Evolutionary conservation across 2,329 filamentous ascomycete species (phyloP).

Genomic region (Monosporascus cannonballus): DNA sequence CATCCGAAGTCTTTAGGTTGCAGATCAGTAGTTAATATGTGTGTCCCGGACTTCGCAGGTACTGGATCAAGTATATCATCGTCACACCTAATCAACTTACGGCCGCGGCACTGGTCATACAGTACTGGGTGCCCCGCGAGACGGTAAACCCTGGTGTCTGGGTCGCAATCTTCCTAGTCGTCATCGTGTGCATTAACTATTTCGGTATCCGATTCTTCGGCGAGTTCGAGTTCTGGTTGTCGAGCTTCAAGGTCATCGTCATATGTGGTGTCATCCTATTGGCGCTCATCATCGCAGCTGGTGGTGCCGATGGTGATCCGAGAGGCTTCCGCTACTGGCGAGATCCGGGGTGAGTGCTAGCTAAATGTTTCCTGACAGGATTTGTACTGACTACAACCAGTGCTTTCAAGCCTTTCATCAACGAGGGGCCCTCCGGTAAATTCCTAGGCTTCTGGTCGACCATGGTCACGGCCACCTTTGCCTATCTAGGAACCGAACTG

Average conservation of each 20-base stretch:
- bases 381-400: slow-evolving; percentile 13
- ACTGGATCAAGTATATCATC: slow-evolving; percentile 78
- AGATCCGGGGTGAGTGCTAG: slow-evolving; percentile 43
- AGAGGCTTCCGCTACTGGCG: slow-evolving; percentile 64
- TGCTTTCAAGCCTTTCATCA: slow-evolving; percentile 45
- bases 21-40: background rate
- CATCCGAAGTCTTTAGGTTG: background rate
- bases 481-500: slow-evolving; percentile 71
- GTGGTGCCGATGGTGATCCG: slow-evolving; percentile 57
- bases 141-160: slow-evolving; percentile 72
- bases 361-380: background rate
- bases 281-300: slow-evolving; percentile 55
- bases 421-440: slow-evolving; percentile 37
- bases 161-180: slow-evolving; percentile 63
- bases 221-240: slow-evolving; percentile 58
- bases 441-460: slow-evolving; percentile 64
- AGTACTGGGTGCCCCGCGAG: slow-evolving; percentile 64
- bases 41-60: slow-evolving; percentile 25
- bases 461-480: slow-evolving; percentile 72
- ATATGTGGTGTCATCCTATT: slow-evolving; percentile 62
- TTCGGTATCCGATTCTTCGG: slow-evolving; percentile 65
- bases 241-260: slow-evolving; percentile 62
- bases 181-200: slow-evolving; percentile 61
- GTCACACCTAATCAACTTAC: slow-evolving; percentile 81
- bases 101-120: slow-evolving; percentile 70